Evolutionary conservation across 495 filamentous ascomycete species (phyloP).

Genomic region (Xylaria grammica): DNA sequence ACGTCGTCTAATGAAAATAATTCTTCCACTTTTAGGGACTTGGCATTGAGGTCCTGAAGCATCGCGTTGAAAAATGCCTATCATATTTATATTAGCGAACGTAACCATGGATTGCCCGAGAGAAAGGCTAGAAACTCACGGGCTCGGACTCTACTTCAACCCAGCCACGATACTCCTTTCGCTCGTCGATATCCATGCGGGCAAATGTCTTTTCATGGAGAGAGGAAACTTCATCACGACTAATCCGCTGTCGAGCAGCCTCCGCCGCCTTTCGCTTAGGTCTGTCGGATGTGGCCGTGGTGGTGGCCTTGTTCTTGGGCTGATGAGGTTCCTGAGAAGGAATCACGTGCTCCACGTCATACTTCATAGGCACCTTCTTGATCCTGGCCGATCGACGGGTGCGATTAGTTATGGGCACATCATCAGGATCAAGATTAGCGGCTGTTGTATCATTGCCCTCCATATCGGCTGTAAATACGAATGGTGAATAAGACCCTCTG

Average conservation of each 20-base stretch:
- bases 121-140: slow-evolving; percentile 51
- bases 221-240: slow-evolving; percentile 35
- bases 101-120: not conserved
- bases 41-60: slow-evolving; percentile 76
- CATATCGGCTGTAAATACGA: not conserved
- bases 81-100: slow-evolving; percentile 7
- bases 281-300: slow-evolving; percentile 13
- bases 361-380: slow-evolving; percentile 34
- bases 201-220: slow-evolving; percentile 43
- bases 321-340: slow-evolving; percentile 14
- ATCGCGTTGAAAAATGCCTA: slow-evolving; percentile 86
- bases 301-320: not conserved
- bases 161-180: slow-evolving; percentile 66
- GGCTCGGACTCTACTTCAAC: slow-evolving; percentile 92
- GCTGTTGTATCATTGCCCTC: not conserved
- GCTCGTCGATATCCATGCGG: slow-evolving; percentile 48
- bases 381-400: slow-evolving; percentile 42
- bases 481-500: not conserved
- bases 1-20: slow-evolving; percentile 76
- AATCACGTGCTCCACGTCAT: slow-evolving; percentile 30
- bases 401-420: not conserved
- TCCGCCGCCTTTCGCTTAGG: slow-evolving; percentile 46
- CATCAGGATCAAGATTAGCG: not conserved
- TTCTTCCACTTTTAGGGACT: slow-evolving; percentile 76
- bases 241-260: slow-evolving; percentile 27